Conservation (phyloP, 257 asterid genomes). For the Solanum clarkiae region DNA sequence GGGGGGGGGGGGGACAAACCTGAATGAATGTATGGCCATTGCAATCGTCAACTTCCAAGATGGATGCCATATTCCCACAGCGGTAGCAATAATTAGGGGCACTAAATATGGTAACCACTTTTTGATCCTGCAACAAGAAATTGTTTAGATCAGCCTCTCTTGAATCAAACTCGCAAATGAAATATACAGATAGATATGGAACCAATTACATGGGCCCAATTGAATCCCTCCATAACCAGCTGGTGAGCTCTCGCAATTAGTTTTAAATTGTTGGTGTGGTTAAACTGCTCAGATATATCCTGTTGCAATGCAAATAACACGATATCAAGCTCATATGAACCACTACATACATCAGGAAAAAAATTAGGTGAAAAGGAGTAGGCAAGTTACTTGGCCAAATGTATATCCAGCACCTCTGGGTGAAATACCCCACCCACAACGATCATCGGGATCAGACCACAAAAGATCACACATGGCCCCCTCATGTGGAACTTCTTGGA, state of each 20-base stretch:
- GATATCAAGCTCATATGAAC: not conserved
- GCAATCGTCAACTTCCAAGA: conserved; percentile 73
- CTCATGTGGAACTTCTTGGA: conserved; percentile 87
- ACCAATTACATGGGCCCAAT: conserved; percentile 66
- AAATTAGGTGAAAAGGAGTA: not conserved
- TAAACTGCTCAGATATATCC: conserved; percentile 85
- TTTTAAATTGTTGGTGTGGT: conserved; percentile 61
- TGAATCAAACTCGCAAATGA: not conserved
- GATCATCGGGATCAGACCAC: conserved; percentile 90
- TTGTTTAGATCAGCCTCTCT: not conserved
- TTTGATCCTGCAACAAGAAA: conserved; percentile 54
- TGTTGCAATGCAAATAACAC: conserved; percentile 15
- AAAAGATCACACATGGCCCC: conserved; percentile 85
- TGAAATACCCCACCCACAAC: conserved; percentile 84
- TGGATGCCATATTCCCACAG: conserved; percentile 86
- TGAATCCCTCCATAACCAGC: conserved; percentile 85
- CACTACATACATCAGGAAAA: not conserved
- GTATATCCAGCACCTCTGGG: conserved; percentile 90
- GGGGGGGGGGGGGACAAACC: conserved; percentile 16
- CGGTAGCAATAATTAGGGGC: conserved; percentile 85
- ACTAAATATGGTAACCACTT: conserved; percentile 76
- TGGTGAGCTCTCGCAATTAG: conserved; percentile 85
- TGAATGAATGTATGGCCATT: conserved; percentile 60
- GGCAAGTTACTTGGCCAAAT: conserved; percentile 58
- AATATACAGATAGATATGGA: not conserved